Evolutionary conservation across 352 stramenopile species (phyloP), one percentile per base, ranked within the genome.

Genomic region (Poterioochromonas sp.): DNA sequence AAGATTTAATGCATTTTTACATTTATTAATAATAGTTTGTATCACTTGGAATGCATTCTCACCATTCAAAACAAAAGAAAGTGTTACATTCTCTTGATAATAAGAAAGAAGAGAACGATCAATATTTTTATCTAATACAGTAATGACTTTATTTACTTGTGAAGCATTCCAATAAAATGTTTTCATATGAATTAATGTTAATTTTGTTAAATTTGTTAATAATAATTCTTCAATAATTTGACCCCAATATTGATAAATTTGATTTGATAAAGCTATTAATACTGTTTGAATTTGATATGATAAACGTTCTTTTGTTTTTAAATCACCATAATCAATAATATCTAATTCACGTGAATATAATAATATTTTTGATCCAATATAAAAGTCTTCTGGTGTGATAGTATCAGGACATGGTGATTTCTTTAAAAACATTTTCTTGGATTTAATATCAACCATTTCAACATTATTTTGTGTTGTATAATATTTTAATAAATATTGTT

Each of bases 391-490:
- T 32, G 80, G 64, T 34, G 84, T 85, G 32, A 94, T 78, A 12
- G 87, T 83, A 3, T 88, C 88, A 58, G 89, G 88, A 58, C 90
- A 88, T 76, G 93, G 90, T 41, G 88, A 93, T 78, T 92, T 93
- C 79, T 94, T 94, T 20, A 96, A 86, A 80, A 96, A 96, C 12
- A 91, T 85, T 54, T 91, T 88, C 81, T 89, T 91, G 12, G 84
- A 90, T 81, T 92, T 93, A 39, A 87, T 83, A 79, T 94, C 89
- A 79, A 92, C 89, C 83, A 95, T 93, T 84, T 95, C 89, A 62
- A 92, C 83, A 68, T 92, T 84, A 83, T 92, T 82, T 64, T 84
- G 85, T 54, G 92, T 86, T 35, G 86, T 79, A 76, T 90, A 94
- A 82, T 92, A 93, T 18, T 71, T 80, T 29, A 84, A n/a, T 0